Conservation (phyloP, 2,329 filamentous ascomycete genomes). For the Fusarium verrucosum region DNA sequence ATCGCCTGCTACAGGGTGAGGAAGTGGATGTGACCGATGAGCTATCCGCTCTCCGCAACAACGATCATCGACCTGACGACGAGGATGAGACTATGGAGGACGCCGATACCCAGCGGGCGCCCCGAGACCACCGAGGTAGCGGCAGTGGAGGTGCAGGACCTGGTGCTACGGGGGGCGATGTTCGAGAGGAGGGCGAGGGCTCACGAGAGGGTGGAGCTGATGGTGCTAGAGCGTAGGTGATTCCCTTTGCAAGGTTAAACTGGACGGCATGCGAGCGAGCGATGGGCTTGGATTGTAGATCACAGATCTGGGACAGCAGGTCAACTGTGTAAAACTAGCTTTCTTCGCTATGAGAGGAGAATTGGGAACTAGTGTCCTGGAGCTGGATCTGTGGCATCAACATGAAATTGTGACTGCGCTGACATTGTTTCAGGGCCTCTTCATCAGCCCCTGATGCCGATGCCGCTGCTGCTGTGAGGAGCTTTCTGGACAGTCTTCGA, state of each 20-base stretch:
- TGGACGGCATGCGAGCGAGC: constrained; percentile 36
- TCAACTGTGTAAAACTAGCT: constrained; percentile 49
- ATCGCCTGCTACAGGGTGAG: constrained; percentile 85
- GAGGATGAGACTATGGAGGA: constrained; percentile 66
- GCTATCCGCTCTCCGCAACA: constrained; percentile 69
- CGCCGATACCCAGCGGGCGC: constrained; percentile 70
- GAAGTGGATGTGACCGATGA: constrained; percentile 82
- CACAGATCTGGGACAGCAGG: constrained; percentile 38
- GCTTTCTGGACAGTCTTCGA: constrained; percentile 85
- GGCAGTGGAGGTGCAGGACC: constrained; percentile 83
- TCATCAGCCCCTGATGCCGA: constrained; percentile 73
- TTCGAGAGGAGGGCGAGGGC: constrained; percentile 87
- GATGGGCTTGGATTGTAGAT: constrained; percentile 36
- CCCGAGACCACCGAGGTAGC: constrained; percentile 65
- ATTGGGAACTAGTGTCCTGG: constrained; percentile 43
- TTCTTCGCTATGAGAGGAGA: constrained; percentile 44
- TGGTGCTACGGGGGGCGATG: constrained; percentile 88
- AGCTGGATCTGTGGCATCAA: constrained; percentile 36
- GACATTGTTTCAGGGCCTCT: constrained; percentile 64
- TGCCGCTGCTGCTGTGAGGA: constrained; percentile 81
- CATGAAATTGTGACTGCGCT: constrained; percentile 50
- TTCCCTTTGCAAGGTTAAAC: constrained; percentile 46
- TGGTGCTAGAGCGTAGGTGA: constrained; percentile 99
- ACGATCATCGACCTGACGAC: constrained; percentile 60
- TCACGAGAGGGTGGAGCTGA: constrained; percentile 94